phyloP scores from a whole-genome alignment of 2,329 filamentous ascomycete genomes.

The Fusarium pseudocircinatum region DNA sequence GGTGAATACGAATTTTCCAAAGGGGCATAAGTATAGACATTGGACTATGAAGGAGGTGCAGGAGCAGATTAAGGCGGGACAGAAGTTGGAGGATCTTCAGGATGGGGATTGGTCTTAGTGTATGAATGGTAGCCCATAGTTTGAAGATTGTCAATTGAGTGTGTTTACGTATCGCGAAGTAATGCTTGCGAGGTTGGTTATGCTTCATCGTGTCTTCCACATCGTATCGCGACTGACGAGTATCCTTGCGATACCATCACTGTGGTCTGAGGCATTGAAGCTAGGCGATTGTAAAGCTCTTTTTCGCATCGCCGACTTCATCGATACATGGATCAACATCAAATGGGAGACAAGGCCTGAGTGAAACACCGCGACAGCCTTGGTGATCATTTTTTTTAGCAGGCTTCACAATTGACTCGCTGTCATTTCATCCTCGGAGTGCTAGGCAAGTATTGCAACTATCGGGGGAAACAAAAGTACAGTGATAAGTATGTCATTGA shows the following conservation, averaged over 20 bases:
- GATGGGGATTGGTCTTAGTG: conserved; percentile 27
- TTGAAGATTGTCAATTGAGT: neutral
- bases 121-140: neutral
- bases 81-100: conserved; percentile 29
- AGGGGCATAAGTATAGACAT: conserved; percentile 25
- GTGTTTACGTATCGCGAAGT: rapidly evolving
- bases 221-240: rapidly evolving
- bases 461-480: rapidly evolving
- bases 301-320: rapidly evolving
- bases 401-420: rapidly evolving
- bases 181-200: rapidly evolving
- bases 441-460: rapidly evolving
- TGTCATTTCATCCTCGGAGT: rapidly evolving
- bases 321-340: rapidly evolving
- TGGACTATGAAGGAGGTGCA: conserved; percentile 33
- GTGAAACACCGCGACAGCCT: rapidly evolving
- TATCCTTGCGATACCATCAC: rapidly evolving
- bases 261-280: rapidly evolving
- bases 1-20: conserved; percentile 22
- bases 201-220: rapidly evolving
- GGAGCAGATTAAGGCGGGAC: conserved; percentile 22
- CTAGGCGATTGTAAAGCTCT: rapidly evolving
- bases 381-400: rapidly evolving
- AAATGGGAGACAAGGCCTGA: rapidly evolving
- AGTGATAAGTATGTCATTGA: rapidly evolving